Evolutionary conservation across 192 early-diverging fungal genomes (phyloP), one percentile per base, ranked within the genome.

Genomic region (Mortierella antarctica): DNA sequence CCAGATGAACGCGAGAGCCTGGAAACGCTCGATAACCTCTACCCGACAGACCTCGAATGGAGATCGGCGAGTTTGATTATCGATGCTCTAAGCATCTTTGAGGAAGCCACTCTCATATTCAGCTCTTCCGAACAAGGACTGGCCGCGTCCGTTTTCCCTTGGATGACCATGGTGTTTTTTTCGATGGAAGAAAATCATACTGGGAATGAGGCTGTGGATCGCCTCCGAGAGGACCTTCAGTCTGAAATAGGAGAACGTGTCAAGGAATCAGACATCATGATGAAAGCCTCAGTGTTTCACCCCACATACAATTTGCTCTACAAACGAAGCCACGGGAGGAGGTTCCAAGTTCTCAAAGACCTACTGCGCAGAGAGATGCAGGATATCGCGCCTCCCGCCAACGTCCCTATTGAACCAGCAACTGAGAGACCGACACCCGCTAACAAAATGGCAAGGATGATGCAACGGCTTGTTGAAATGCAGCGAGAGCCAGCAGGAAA

Each of bases 331-430:
- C 4, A 62, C 4, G 20, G 12, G 6, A 41, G 45, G 13, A 41
- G 45, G 7, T 61, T 61, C 9, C 13, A 61, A 14, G 59, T 1
- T n/a, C 41, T 61, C 17, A 61, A 61, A 15, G 59, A 61, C 14
- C 59, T 61, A 61, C 14, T 61, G 7, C 59, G 59, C 41, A 44
- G 59, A 45, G 59, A 61, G 59, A 17, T 61, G 42, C 59, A 61
- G 59, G 59, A 61, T 61, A 61, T 46, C 7, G 41, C 59, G n/a
- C 59, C 59, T 44, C 17, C 42, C 17, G 11, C 47, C 61, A 62
- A 23, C 20, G 42, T 61, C 10, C 59, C n/a, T n/a, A n/a, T n/a
- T n/a, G n/a, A 61, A 18, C 59, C 59, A 45, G 41, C 59, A 61
- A 31, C n/a, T n/a, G 57, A 59, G 57, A 59, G 8, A 46, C 46